Evolutionary conservation across 805 yeast genomes (phyloP).

Genomic region (Nakazawaea wickerhamii): DNA sequence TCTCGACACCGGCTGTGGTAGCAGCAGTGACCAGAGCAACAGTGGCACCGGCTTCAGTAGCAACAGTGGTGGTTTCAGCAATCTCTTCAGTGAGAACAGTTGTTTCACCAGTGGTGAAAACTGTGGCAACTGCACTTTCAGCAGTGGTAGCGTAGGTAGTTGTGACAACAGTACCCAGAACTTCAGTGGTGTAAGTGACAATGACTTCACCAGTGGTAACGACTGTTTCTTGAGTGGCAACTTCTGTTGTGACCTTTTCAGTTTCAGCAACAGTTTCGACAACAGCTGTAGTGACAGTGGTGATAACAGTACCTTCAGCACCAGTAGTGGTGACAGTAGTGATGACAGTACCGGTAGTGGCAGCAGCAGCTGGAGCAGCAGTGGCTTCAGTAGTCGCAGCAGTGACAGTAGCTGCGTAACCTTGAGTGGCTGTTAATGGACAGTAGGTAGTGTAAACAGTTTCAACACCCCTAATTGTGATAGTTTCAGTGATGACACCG

Average conservation of each 20-base stretch:
- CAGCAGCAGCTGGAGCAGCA: not conserved
- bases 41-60: too few relatives aligned
- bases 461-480: slow-evolving; percentile 17
- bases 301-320: not conserved
- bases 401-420: not conserved
- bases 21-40: too few relatives aligned
- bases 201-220: too few relatives aligned
- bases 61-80: not conserved
- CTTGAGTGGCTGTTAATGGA: slow-evolving; percentile 17
- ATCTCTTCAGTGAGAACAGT: slow-evolving; percentile 13
- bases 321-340: not conserved
- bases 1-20: not conserved
- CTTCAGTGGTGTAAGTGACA: too few relatives aligned
- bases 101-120: slow-evolving; percentile 24
- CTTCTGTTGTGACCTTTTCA: too few relatives aligned
- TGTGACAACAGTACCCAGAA: too few relatives aligned
- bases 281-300: not conserved
- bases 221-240: too few relatives aligned
- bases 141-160: slow-evolving; percentile 17
- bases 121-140: slow-evolving; percentile 20
- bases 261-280: slow-evolving; percentile 3
- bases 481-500: slow-evolving; percentile 14
- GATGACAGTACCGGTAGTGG: not conserved
- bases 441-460: slow-evolving; percentile 26
- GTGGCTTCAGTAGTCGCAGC: not conserved